Evolutionary conservation across 192 early-diverging fungal genomes (phyloP), one percentile per base, ranked within the genome.

Genomic region (Borealophlyctis nickersoniae): DNA sequence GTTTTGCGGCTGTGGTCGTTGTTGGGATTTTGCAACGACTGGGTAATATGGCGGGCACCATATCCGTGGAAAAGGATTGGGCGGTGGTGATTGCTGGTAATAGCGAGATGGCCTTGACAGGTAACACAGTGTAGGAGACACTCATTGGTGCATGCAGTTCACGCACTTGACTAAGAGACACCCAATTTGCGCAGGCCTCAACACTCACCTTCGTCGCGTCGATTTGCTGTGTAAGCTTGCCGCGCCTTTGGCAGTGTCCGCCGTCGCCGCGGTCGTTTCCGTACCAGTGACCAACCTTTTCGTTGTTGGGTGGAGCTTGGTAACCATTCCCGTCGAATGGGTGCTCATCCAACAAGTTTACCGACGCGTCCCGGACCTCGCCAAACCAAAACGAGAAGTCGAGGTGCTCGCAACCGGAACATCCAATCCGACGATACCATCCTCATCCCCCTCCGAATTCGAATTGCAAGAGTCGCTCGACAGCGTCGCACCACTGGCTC

Each of bases 1-100:
- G 24, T n/a, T 70, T 70, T 39, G 54, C 26, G 3, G 22, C 22
- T 16, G 59, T 67, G 5, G 57, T 55, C 24, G 11, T 64, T 1
- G 36, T 60, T 9, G 78, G 78, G 9, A 49, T 69, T 5, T 31
- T 73, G 11, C 63, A 67, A 33, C 50, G 66, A 28, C 51, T 72
- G n/a, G 70, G 69, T 35, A 74, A 72, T 60, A 65, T 72, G 16
- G 68, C 58, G 22, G 59, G 56, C 23, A 61, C 60, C 5, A 77
- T 80, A 49, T 32, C 72, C 0, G 60, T 80, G 32, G 75, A 77
- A 55, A 73, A 70, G 39, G 75, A 75, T 49, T 80, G 78, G 78
- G 70, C 65, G 13, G 69, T 73, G 5, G 72, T 74, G 14, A 24
- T 77, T n/a, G 61, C 60, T 1, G 26, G 51, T 23, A 62, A 48